Conservation (phyloP, 2,329 filamentous ascomycete genomes). For the Phialophora verrucosa region DNA sequence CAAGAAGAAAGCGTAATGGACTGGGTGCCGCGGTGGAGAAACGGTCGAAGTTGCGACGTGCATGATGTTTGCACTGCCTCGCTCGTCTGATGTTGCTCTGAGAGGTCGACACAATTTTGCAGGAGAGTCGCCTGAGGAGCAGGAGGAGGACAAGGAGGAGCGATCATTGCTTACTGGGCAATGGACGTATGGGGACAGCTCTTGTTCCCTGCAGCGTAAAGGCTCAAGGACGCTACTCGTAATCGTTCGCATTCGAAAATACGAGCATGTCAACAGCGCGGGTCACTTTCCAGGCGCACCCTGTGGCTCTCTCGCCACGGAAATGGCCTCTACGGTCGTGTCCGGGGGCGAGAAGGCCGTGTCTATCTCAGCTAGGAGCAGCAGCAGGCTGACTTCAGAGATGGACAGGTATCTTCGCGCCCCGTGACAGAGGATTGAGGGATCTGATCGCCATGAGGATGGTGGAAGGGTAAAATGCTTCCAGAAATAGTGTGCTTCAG, state of each 20-base stretch:
- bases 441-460: conserved; percentile 1
- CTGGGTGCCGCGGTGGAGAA: conserved; percentile 7
- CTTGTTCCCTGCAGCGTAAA: background rate
- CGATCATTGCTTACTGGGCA: conserved; percentile 6
- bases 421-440: conserved; percentile 17
- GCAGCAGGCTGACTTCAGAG: background rate
- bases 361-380: conserved; percentile 5
- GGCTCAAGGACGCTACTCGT: background rate
- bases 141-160: background rate
- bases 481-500: conserved; percentile 23
- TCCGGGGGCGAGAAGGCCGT: conserved; percentile 3
- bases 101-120: conserved; percentile 1
- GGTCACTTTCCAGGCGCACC: conserved; percentile 3
- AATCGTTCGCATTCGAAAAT: conserved; percentile 4
- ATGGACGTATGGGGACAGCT: background rate
- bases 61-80: conserved; percentile 12
- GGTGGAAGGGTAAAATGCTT: conserved; percentile 7
- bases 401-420: background rate
- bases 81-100: conserved; percentile 5
- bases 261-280: conserved; percentile 4
- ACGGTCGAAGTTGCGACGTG: background rate
- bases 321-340: background rate
- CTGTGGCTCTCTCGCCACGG: background rate
- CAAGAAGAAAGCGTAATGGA: background rate
- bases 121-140: conserved; percentile 5